Evolutionary conservation across 2,329 filamentous ascomycete species (phyloP), one percentile per base, ranked within the genome.

Genomic region (Stenocarpella maydis): DNA sequence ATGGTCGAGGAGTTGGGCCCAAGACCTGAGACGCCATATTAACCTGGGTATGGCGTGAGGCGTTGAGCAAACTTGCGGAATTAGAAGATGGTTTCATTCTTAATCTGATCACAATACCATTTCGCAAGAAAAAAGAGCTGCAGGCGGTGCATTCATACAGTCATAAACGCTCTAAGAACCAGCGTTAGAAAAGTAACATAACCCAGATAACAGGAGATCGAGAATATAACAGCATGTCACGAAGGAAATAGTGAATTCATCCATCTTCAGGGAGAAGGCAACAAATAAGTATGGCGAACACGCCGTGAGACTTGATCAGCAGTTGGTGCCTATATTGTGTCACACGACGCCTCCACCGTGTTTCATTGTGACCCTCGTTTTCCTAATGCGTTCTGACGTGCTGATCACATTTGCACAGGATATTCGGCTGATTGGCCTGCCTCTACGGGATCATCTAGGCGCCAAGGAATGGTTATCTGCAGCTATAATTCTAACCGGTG

Each of bases 391-490:
- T 63, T 41, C 58, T 63, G 49, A 49, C 28, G n/a, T 2, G 15
- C 6, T 37, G 43, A 24, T 49, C n/a, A 21, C 58, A 63, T 14
- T 12, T 37, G 6, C 41, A 7, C 14, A 19, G 39, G 37, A n/a
- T 17, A 2, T 43, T 17, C 9, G 43, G n/a, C 58, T 43, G 41
- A 63, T 63, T 63, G 58, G 58, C 19, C 8, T 24, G 43, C 58
- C 37, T 19, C 19, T 34, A 26, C 43, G 5, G 43, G 58, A 37
- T 63, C 24, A 63, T 61, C 58, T 63, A 7, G 31, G 10, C 58
- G 58, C 58, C 58, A 63, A 63, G 58, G n/a, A 63, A 19, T 15
- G 37, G 54, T 58, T 58, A 37, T 49, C 43, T 49, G 43, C 58
- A 63, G 43, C 19, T 43, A 37, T 34, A n/a, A 6, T 21, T 49